Evolutionary conservation across 345 rosid species (phyloP), one percentile per base, ranked within the genome.

Genomic region (Eucalyptus curtisii): DNA sequence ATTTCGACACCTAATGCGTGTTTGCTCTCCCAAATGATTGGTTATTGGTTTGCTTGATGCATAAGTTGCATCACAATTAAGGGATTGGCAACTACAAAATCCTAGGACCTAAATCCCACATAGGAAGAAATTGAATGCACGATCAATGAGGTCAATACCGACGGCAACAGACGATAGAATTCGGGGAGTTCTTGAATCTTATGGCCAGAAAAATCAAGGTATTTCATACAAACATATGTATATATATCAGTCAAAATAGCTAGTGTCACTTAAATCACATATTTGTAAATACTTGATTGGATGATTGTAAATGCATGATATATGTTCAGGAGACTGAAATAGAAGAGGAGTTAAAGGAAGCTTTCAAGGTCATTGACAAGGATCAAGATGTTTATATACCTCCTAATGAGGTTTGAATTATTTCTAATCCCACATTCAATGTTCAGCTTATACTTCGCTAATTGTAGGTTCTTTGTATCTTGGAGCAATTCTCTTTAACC

Each of bases 191-290:
- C 92, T 86, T 95, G 91, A 93, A 94, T 88, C 93, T 97, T 88
- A 93, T 96, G 95, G 92, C 93, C 25, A 94, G 91, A 53, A 96
- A 97, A 91, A 90, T 95, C 89, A 94, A 95, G 97, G 98, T 92
- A 71, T 10, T 16, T 68, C 10, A 31, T 68, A 31, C 24, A 14
- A 3, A 50, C 22, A 50, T 14, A 49, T 50, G 8, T 50, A 3
- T 50, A 7, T 50, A 50, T 17, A 50, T 50, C 9, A 19, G 1
- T 10, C 27, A 37, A 71, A 71, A 10, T 40, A 37, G 45, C 8
- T 3, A 20, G 24, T 31, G 79, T 66, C 20, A 66, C 40, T 66
- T 66, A 66, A 31, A 66, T 61, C 31, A 17, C 19, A 86, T 30
- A 86, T 45, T 47, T 61, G 61, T 27, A 55, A 55, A n/a, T 30